phyloP scores from a whole-genome alignment of 345 rosid species.

The Rhizophora mangle region DNA sequence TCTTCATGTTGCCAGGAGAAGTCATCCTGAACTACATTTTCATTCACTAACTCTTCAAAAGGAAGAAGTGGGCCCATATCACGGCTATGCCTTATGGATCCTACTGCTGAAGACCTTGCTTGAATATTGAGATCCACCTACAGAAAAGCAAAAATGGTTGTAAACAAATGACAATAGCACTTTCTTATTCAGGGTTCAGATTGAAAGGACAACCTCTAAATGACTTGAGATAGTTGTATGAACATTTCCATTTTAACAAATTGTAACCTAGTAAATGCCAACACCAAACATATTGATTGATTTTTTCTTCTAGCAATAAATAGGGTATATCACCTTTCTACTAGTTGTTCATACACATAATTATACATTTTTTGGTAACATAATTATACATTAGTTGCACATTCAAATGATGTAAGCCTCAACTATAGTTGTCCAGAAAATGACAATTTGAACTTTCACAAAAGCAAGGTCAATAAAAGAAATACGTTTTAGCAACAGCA shows the following conservation, averaged over 20 bases:
- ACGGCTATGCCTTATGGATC: constrained; percentile 41
- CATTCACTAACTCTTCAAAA: constrained; percentile 59
- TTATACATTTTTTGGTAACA: too few species aligned
- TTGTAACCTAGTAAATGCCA: too few species aligned
- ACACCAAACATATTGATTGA: too few species aligned
- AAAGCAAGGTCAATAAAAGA: neutral
- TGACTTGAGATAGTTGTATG: too few species aligned
- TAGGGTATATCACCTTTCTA: too few species aligned
- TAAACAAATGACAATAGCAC: neutral
- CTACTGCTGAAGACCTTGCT: constrained; percentile 46
- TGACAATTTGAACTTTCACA: neutral
- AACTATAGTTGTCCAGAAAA: neutral
- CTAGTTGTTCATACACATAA: too few species aligned
- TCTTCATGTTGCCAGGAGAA: constrained; percentile 40
- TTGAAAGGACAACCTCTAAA: too few species aligned
- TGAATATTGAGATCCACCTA: constrained; percentile 47
- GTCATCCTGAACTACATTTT: constrained; percentile 34
- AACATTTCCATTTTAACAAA: too few species aligned
- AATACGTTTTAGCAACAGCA: neutral
- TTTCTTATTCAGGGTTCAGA: too few species aligned
- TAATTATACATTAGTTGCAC: too few species aligned
- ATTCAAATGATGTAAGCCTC: too few species aligned
- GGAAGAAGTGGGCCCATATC: constrained; percentile 63
- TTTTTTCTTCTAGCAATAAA: too few species aligned
- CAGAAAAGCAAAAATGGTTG: constrained; percentile 15